Evolutionary conservation across 176 grass and related monocot genomes (phyloP).

Genomic region (Triticum monococcum): DNA sequence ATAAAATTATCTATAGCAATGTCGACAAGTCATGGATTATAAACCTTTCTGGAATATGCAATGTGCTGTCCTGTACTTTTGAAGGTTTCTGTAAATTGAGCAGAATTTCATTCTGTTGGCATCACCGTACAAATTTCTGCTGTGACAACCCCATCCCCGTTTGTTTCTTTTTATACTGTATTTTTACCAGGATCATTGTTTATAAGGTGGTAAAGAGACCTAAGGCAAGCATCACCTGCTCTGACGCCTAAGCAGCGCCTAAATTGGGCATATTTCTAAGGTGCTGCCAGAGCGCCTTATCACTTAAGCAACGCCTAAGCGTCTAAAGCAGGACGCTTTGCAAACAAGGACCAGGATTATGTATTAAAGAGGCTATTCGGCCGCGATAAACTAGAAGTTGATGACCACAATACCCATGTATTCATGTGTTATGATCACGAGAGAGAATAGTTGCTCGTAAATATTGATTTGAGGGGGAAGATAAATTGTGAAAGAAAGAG

Average conservation of each 20-base stretch:
- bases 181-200: background rate
- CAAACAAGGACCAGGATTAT: background rate
- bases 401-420: background rate
- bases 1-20: background rate
- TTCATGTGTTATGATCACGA: background rate
- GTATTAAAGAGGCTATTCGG: background rate
- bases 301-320: no score
- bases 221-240: no score
- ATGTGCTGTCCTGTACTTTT: background rate
- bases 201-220: no score
- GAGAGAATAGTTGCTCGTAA: background rate
- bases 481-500: background rate
- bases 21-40: background rate
- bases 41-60: background rate
- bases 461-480: background rate
- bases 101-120: background rate
- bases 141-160: background rate
- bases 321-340: no score
- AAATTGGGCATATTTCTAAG: no score
- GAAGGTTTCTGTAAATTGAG: slow-evolving; percentile 5
- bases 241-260: no score
- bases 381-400: background rate
- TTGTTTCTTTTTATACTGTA: background rate
- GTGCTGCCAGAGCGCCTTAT: no score
- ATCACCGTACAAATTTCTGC: background rate